Evolutionary conservation across 108 stramenopile species (phyloP), one percentile per base, ranked within the genome.

Genomic region (Schizochytrium sp.): DNA sequence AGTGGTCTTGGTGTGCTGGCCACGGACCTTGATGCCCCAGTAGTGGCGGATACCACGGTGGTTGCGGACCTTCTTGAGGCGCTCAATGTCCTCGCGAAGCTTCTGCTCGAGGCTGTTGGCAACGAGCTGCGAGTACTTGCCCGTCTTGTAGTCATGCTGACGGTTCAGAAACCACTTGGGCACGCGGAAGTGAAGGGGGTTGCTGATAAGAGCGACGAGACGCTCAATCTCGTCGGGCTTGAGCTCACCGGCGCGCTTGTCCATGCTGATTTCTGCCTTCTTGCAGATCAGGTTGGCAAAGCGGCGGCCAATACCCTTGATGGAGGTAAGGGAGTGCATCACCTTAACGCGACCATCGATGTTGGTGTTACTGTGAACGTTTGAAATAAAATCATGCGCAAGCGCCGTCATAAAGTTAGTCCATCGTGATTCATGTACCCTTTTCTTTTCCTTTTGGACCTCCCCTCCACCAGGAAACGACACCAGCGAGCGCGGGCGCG

Each of bases 1-100:
- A 90, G 99, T 99, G 91, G 99, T 98, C 96, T 97, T 97, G 90
- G 99, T 99, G 98, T 99, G 99, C 95, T 99, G 99, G 89, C 99
- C 99, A 94, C 99, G 97, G 57, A 99, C 99, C 88, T 98, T 95
- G 93, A 98, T 94, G 88, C 97, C 97, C 99, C 98, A 99, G 97
- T 97, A 98, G 97, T 99, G 99, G 94, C 99, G 96, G 89, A 99
- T 93, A 97, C 99, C 99, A 91, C 98, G 97, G 94, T 99, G 98
- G 87, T 97, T 96, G 91, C 98, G 95, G 89, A 98, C 97, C 94
- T 98, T 98, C 96, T 98, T 98, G 89, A 90, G 93, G 88, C 98
- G 94, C 95, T 99, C 98, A 89, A 99, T 95, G 94, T 99, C 99
- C 88, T 98, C 98, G 94, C 99, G 97, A 87, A 99, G 96, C 94